Conservation (phyloP, 1,284 basidiomycete species). For the Mycosarcoma mackinlayi region DNA sequence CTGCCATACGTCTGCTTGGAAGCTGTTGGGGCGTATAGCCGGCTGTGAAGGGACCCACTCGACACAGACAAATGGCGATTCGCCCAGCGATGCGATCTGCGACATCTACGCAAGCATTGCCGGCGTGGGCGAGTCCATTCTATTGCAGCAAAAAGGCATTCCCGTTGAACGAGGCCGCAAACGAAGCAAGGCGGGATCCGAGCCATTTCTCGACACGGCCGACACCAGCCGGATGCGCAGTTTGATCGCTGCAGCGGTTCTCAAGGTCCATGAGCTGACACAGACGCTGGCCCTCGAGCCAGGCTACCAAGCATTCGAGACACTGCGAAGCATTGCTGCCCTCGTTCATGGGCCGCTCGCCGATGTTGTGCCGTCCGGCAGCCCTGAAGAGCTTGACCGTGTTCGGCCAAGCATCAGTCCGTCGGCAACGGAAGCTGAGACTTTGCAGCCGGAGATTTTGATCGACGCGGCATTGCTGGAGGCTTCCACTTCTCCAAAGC, state of each 20-base stretch:
- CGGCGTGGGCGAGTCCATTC: slow-evolving; percentile 3
- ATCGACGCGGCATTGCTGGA: slow-evolving; percentile 10
- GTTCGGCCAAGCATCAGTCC: slow-evolving; percentile 23
- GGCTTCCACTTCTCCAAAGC: slow-evolving; percentile 71
- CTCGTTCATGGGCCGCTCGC: neutral
- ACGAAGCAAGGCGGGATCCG: neutral
- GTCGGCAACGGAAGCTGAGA: neutral
- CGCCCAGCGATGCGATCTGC: slow-evolving; percentile 27
- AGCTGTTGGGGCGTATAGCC: slow-evolving; percentile 25
- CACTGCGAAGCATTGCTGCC: slow-evolving; percentile 18
- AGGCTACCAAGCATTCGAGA: slow-evolving; percentile 19
- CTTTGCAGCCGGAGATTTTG: neutral
- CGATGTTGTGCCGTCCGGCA: neutral
- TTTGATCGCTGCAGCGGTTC: slow-evolving; percentile 15
- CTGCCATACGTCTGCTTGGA: slow-evolving; percentile 18
- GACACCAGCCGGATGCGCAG: slow-evolving; percentile 13
- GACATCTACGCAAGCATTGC: slow-evolving; percentile 31
- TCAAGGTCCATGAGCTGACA: slow-evolving; percentile 15
- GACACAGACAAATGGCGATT: slow-evolving; percentile 1
- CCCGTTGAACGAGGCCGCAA: neutral
- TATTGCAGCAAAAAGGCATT: slow-evolving; percentile 6
- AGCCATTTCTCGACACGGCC: slow-evolving; percentile 2
- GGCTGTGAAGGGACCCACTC: neutral
- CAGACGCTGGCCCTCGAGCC: slow-evolving; percentile 19
- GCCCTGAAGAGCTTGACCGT: slow-evolving; percentile 23